phyloP scores from a whole-genome alignment of 139 green algal species.

The Closterium sp. region DNA sequence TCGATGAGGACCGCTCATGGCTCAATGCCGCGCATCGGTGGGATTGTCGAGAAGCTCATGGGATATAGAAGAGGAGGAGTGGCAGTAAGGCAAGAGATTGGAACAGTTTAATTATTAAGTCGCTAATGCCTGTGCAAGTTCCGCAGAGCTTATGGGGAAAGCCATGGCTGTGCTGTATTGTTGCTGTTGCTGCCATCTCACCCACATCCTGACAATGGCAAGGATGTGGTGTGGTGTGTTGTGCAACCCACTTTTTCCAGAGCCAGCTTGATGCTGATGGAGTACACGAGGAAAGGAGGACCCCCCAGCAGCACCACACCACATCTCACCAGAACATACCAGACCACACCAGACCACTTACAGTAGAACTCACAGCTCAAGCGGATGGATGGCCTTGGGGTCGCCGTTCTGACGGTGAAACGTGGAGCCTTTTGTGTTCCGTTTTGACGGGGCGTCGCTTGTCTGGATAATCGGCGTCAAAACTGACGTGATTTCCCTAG shows the following conservation, averaged over 20 bases:
- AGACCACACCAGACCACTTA: neutral
- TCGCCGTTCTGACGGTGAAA: neutral
- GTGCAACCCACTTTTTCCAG: too few species aligned
- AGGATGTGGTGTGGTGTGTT: neutral
- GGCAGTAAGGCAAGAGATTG: neutral
- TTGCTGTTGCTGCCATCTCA: neutral
- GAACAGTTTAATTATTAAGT: neutral
- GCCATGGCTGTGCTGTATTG: neutral
- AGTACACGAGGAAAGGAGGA: too few species aligned
- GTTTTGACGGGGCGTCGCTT: neutral
- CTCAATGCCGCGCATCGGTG: neutral
- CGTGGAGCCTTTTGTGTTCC: neutral
- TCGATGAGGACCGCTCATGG: neutral
- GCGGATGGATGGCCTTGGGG: neutral
- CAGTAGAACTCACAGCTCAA: neutral
- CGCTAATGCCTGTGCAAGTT: neutral
- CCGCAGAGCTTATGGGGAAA: neutral
- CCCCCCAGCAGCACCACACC: neutral
- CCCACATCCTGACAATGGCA: neutral
- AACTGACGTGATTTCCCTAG: neutral
- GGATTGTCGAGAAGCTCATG: neutral
- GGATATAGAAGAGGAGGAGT: neutral
- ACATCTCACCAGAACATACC: neutral
- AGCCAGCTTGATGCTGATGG: too few species aligned
- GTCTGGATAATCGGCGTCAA: neutral